Conservation (phyloP, 2,329 filamentous ascomycete genomes). For the Ramularia endophylla region DNA sequence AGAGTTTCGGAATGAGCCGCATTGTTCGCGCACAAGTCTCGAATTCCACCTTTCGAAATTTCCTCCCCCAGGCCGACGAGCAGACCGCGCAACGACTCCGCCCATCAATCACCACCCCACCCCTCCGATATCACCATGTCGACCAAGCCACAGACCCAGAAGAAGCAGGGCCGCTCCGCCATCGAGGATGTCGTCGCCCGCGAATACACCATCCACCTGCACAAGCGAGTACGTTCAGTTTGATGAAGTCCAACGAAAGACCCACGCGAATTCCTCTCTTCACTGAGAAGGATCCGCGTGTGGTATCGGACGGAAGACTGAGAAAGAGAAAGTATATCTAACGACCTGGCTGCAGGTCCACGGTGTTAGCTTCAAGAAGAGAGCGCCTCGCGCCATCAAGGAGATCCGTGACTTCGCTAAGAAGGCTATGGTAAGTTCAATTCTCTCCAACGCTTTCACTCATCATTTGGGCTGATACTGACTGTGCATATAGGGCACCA, state of each 20-base stretch:
- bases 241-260: slow-evolving; percentile 64
- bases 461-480: slow-evolving; percentile 5
- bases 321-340: slow-evolving; percentile 38
- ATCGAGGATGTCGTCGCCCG: slow-evolving; percentile 98
- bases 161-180: slow-evolving; percentile 82
- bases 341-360: slow-evolving; percentile 62
- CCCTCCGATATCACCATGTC: slow-evolving; percentile 33
- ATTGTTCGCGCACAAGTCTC: neutral
- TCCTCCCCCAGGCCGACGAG: neutral
- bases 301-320: slow-evolving; percentile 63
- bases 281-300: neutral
- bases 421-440: slow-evolving; percentile 85
- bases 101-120: slow-evolving; percentile 9
- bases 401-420: slow-evolving; percentile 95
- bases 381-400: slow-evolving; percentile 97
- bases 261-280: slow-evolving; percentile 18
- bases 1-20: neutral
- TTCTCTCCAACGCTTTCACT: neutral
- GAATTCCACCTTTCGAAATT: slow-evolving; percentile 1
- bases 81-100: slow-evolving; percentile 5
- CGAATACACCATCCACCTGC: slow-evolving; percentile 99
- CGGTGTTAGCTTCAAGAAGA: slow-evolving; percentile 99
- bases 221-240: slow-evolving; percentile 93
- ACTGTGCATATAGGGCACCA: slow-evolving; percentile 64
- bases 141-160: slow-evolving; percentile 40